A percentile compares a stretch with the other conserved stretches of the same genome.
Conservation (phyloP, 352 stramenopile species). For the Plasmopara halstedii region DNA sequence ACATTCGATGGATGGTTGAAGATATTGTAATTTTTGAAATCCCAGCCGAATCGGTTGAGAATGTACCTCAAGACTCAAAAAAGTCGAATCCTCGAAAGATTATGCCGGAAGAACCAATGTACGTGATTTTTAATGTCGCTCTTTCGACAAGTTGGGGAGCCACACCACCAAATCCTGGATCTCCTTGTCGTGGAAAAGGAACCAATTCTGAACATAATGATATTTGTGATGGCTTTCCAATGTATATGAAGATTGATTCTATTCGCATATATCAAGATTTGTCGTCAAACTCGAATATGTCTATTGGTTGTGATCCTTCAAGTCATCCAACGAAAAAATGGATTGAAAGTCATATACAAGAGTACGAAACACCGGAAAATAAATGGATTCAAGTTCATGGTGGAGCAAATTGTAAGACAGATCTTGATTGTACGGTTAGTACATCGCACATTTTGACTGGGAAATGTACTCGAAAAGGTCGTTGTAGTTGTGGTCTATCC, state of each 20-base stretch:
- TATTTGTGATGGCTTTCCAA: conserved; percentile 47
- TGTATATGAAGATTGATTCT: conserved; percentile 57
- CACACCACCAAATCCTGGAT: conserved; percentile 32
- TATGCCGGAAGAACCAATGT: conserved; percentile 58
- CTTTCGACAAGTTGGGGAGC: conserved; percentile 42
- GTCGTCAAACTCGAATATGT: conserved; percentile 30
- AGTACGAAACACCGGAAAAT: conserved; percentile 43
- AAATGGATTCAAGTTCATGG: conserved; percentile 31
- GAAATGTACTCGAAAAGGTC: conserved; percentile 18
- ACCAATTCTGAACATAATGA: conserved; percentile 21
- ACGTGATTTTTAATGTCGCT: conserved; percentile 67
- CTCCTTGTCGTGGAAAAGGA: conserved; percentile 25
- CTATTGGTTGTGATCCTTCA: conserved; percentile 38
- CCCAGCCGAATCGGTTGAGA: conserved; percentile 32
- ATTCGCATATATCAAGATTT: conserved; percentile 51
- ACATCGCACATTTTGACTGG: conserved; percentile 30
- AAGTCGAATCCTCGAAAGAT: conserved; percentile 40
- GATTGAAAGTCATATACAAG: conserved; percentile 42
- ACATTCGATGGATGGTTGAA: conserved; percentile 48
- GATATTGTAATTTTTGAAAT: conserved; percentile 50
- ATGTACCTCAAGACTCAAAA: conserved; percentile 25
- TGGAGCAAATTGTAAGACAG: conserved; percentile 27
- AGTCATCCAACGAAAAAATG: conserved; percentile 46
- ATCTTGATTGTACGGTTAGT: conserved; percentile 37
- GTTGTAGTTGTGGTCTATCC: conserved; percentile 27